Evolutionary conservation across 2,329 filamentous ascomycete genomes (phyloP).

Genomic region (Calycina herbarum): DNA sequence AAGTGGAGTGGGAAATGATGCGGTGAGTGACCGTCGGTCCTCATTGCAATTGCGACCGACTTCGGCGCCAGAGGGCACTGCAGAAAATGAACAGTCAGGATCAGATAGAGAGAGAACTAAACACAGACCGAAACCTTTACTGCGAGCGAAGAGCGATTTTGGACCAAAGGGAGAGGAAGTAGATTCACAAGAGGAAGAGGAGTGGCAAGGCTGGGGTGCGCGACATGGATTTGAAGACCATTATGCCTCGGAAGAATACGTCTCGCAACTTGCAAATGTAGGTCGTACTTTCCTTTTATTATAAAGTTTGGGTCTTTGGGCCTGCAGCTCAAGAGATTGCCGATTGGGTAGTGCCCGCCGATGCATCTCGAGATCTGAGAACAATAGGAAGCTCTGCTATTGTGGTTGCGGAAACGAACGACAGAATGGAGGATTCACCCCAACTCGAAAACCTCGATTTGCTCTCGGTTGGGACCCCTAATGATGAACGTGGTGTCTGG

Average conservation of each 20-base stretch:
- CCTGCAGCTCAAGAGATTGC: background rate
- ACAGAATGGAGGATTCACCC: constrained; percentile 6
- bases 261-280: constrained; percentile 65
- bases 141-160: constrained; percentile 53
- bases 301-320: background rate
- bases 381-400: constrained; percentile 5
- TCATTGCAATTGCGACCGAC: constrained; percentile 24
- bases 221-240: constrained; percentile 74
- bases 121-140: constrained; percentile 30
- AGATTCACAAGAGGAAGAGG: constrained; percentile 28
- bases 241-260: constrained; percentile 69
- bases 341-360: background rate
- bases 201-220: constrained; percentile 39
- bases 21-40: constrained; percentile 15
- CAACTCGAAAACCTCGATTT: constrained; percentile 3
- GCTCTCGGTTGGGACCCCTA: background rate
- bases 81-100: constrained; percentile 35
- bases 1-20: constrained; percentile 4
- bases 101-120: constrained; percentile 28
- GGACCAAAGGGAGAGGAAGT: constrained; percentile 44
- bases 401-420: background rate
- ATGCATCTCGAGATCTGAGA: background rate
- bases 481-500: background rate
- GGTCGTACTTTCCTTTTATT: constrained; percentile 37
- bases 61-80: constrained; percentile 26